phyloP scores from a whole-genome alignment of 2,329 filamentous ascomycete species.

The Aureobasidium sp. region DNA sequence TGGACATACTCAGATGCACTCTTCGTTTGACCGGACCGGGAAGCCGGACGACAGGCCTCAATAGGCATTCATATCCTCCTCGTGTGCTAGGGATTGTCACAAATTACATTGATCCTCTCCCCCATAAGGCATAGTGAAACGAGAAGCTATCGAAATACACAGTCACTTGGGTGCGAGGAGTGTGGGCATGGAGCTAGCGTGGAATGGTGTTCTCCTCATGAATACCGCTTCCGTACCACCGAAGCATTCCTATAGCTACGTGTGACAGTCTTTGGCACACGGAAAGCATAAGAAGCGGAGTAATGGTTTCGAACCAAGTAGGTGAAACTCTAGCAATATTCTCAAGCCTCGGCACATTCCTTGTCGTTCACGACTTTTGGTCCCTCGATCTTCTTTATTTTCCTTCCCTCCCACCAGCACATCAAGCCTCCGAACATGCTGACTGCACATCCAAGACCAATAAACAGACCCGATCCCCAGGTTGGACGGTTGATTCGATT shows the following conservation, averaged over 20 bases:
- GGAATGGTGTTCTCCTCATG: no score
- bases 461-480: constrained; percentile 73
- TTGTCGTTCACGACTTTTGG: neutral
- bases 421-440: constrained; percentile 61
- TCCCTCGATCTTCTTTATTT: constrained; percentile 63
- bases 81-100: no score
- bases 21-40: neutral
- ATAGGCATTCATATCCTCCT: no score
- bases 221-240: no score
- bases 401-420: constrained; percentile 61
- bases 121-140: no score
- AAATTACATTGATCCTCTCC: no score
- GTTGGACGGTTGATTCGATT: constrained; percentile 51
- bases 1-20: neutral
- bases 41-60: neutral
- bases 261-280: neutral
- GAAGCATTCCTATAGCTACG: no score
- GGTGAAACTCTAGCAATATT: neutral
- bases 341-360: neutral
- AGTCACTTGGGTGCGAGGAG: no score
- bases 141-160: no score
- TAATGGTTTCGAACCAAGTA: neutral
- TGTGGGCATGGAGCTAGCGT: no score
- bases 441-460: constrained; percentile 63
- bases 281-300: neutral